These are phyloP conservation scores for Saccharum officinarum DNA, from an alignment of 176 grass and related monocot species.

Conservation along the genomic window DNA sequence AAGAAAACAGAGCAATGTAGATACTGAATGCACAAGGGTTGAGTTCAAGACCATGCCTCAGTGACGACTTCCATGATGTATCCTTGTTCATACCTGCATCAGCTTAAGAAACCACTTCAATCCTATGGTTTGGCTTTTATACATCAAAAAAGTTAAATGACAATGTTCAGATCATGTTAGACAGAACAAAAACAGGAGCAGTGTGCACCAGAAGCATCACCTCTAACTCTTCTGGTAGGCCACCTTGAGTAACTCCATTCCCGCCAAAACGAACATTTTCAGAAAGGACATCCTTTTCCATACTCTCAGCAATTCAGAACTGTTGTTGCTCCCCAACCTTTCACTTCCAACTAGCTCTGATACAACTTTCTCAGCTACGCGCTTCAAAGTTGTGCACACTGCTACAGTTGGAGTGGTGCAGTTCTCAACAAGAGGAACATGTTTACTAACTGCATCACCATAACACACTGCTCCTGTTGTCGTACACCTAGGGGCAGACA, in stretches of 20 bases:
- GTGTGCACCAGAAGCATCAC: slow-evolving; percentile 54
- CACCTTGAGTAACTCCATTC: slow-evolving; percentile 41
- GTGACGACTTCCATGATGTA: slow-evolving; percentile 30
- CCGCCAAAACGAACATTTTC: slow-evolving; percentile 38
- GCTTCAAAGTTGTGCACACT: slow-evolving; percentile 42
- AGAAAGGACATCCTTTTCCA: slow-evolving; percentile 29
- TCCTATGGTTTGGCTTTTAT: slow-evolving; percentile 51
- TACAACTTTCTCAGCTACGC: slow-evolving; percentile 43
- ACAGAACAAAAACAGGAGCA: not conserved
- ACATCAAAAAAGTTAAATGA: slow-evolving; percentile 31
- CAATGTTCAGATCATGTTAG: slow-evolving; percentile 40
- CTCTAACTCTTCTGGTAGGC: slow-evolving; percentile 66
- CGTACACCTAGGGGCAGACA: not conserved
- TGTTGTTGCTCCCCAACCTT: slow-evolving; percentile 37
- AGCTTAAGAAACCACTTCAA: slow-evolving; percentile 64
- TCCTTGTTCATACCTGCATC: slow-evolving; percentile 66
- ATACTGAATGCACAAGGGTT: slow-evolving; percentile 31
- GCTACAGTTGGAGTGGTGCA: slow-evolving; percentile 16
- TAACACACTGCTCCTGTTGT: slow-evolving; percentile 7
- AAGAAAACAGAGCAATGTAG: slow-evolving; percentile 65
- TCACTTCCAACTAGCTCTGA: slow-evolving; percentile 48
- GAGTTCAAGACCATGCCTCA: slow-evolving; percentile 67
- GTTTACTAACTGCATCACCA: slow-evolving; percentile 29
- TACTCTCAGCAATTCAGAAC: slow-evolving; percentile 47
- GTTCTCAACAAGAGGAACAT: slow-evolving; percentile 31